Evolutionary conservation across 2,329 filamentous ascomycete genomes (phyloP).

Genomic region (Botrytis byssoidea): DNA sequence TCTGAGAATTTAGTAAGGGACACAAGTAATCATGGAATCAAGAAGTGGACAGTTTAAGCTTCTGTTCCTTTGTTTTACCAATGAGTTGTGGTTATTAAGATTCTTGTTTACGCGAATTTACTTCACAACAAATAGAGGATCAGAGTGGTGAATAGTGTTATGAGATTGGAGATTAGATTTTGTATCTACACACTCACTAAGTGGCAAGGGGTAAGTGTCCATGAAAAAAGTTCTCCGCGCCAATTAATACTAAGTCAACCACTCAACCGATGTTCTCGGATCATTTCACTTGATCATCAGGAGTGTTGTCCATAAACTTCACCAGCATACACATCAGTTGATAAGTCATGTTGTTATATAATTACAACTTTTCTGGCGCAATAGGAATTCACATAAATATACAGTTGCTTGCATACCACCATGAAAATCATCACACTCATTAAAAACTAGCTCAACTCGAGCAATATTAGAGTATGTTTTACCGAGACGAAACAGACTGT

Average conservation of each 20-base stretch:
- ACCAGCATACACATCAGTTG: neutral
- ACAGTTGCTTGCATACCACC: neutral
- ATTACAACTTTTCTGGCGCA: neutral
- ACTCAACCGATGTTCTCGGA: neutral
- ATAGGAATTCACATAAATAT: neutral
- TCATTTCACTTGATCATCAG: neutral
- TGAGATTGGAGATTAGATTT: neutral
- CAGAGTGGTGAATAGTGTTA: too few species aligned
- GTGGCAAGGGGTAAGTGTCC: too few species aligned
- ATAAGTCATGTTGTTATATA: too few species aligned
- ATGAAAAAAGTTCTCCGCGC: neutral
- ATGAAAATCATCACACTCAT: neutral
- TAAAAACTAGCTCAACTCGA: neutral
- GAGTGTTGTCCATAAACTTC: neutral
- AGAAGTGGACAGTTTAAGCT: neutral
- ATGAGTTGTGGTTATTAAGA: too few species aligned
- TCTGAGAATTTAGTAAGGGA: neutral
- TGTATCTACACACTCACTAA: neutral
- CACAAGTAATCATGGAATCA: neutral
- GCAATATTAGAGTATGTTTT: neutral
- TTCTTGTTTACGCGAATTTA: neutral
- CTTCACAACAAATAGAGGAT: neutral
- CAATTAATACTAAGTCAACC: neutral
- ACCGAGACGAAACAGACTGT: neutral
- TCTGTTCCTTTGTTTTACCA: too few species aligned